Base-by-base conservation (phyloP, 768 basidiomycete genomes). In the Russula dissimulans region DNA sequence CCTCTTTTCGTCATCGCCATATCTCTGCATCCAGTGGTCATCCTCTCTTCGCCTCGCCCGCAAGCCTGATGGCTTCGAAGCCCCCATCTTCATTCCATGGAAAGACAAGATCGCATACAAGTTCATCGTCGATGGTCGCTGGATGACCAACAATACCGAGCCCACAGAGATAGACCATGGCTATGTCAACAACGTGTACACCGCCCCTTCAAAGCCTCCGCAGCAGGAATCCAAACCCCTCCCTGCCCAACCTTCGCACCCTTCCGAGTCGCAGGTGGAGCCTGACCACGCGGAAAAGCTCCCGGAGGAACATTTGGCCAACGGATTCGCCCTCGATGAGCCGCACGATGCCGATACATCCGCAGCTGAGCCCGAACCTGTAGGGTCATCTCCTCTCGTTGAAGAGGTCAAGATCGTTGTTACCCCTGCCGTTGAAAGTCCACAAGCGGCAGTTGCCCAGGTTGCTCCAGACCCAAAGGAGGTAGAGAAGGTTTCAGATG, bases 41-140 rank as follows among this genome's bases (percentile, higher is more conserved):
- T 67, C 64, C 41, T 72, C 72, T 12, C 61, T 70, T 14, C 68
- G 64, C n/a, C 64, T 71, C 4, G 49, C 65, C 38, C 71, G 67
- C 59, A 66, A 66, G 9, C 56, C 66, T n/a, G 54, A 61, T 45
- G 69, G 71, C 22, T 73, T 73, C 42, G 62, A 67, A 43, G 67
- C 66, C 17, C 66, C 63, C 0, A 58, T 72, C 47, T 55, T 51
- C 17, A 58, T 74, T 15, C 68, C 69, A 3, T 71, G 62, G 65
- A 65, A 64, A 46, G 50, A 66, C 47, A 71, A 70, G 59, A 59
- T 72, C 29, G 52, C 61, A 1, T 74, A 70, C 68, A 74, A 74
- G 67, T 74, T 70, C 45, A 63, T 73, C 64, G 73, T 74, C 29
- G 73, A 74, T 41, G 73, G 71, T 48, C 61, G 63, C 46, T 74